Evolutionary conservation across 2,329 filamentous ascomycete genomes (phyloP).

Genomic region (Colletotrichum gigasporum): DNA sequence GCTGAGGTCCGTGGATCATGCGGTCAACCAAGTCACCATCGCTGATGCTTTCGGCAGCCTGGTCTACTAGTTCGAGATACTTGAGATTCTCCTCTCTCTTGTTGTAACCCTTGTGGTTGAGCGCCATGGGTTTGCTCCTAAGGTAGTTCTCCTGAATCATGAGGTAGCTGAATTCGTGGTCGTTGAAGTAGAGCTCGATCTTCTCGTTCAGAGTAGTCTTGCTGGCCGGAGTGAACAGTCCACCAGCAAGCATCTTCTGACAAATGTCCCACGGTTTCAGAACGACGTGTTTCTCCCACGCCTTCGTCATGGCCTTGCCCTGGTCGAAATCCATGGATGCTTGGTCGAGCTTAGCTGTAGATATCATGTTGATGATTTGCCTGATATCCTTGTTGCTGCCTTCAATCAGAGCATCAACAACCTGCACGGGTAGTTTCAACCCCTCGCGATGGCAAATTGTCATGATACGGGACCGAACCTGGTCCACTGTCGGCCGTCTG

Average conservation of each 20-base stretch:
- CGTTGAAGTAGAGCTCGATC: constrained; percentile 98
- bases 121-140: constrained; percentile 76
- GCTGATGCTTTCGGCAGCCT: constrained; percentile 94
- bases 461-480: constrained; percentile 91
- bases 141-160: constrained; percentile 99
- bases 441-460: constrained; percentile 95
- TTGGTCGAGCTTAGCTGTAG: constrained; percentile 90
- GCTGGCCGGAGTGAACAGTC: constrained; percentile 84
- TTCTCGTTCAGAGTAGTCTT: constrained; percentile 95
- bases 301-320: constrained; percentile 93
- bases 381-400: constrained; percentile 95
- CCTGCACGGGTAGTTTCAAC: constrained; percentile 82
- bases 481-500: constrained; percentile 87
- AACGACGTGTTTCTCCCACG: constrained; percentile 97
- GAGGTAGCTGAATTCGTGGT: constrained; percentile 95
- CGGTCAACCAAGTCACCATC: constrained; percentile 95
- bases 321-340: constrained; percentile 82
- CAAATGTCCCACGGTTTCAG: constrained; percentile 99
- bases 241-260: constrained; percentile 87
- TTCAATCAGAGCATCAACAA: constrained; percentile 93
- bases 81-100: constrained; percentile 80
- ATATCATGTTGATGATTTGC: constrained; percentile 98
- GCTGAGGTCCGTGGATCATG: constrained; percentile 98
- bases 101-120: constrained; percentile 65
- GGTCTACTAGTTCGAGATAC: constrained; percentile 84